Evolutionary conservation across 768 basidiomycete genomes (phyloP), one percentile per base, ranked within the genome.

Genomic region (Boletus insuetus): DNA sequence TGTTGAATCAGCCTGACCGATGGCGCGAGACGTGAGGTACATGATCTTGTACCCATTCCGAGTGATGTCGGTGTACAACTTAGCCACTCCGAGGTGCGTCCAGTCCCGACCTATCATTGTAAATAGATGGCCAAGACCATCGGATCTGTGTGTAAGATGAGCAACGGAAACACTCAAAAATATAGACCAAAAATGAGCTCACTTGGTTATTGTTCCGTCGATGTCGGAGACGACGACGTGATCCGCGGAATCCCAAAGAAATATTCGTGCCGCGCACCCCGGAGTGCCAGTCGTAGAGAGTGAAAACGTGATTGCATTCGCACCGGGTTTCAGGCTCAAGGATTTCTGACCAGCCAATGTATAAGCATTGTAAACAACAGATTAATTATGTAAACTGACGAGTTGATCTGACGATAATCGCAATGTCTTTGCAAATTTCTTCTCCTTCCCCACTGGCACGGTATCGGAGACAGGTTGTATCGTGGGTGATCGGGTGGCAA

Each of bases 181-280:
- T 17, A 17, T 17, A n/a, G 38, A n/a, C n/a, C 8, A 9, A 19
- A 9, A 31, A 10, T 3, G 3, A 17, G 65, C 83, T 22, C 60
- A 96, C 94, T 98, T 98, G 10, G 97, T 99, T 67, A 99, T 99
- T 1, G 96, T 99, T 7, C 97, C 97, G 66, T 99, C 97, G 57
- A 99, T 98, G 66, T 99, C 97, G 40, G 94, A 97, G 39, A 99
- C 85, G 24, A 99, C 90, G 20, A 99, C 83, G 3, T 81, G 79
- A 65, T 97, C 94, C 3, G 85, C 86, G n/a, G 86, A 82, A 54
- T 98, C 91, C 95, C 94, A 98, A 22, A 98, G 79, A 62, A 99
- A 99, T 57, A 99, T 91, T 6, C 94, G 81, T 19, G 97, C 92
- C 3, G 94, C 86, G 55, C 94, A 96, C 4, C 89, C 91, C 2